Evolutionary conservation across 805 yeast genomes (phyloP).

Genomic region (Sungouiozyma ichnusensis): DNA sequence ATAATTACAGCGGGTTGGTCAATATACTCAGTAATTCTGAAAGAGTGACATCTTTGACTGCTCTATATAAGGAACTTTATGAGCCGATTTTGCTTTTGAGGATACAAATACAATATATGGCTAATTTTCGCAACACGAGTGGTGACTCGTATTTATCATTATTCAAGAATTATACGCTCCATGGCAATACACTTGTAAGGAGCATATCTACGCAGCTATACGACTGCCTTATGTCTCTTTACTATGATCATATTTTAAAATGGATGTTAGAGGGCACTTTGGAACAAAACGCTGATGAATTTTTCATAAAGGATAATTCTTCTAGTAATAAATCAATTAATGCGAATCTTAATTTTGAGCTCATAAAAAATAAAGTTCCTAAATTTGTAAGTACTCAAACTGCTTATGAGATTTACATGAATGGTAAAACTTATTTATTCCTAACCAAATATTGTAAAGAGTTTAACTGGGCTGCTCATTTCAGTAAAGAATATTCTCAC

Average conservation of each 20-base stretch:
- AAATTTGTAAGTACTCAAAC: slow-evolving; percentile 29
- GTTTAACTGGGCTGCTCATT: slow-evolving; percentile 47
- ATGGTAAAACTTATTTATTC: slow-evolving; percentile 65
- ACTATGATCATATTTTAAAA: slow-evolving; percentile 43
- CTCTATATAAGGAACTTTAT: slow-evolving; percentile 30
- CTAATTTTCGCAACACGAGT: slow-evolving; percentile 23
- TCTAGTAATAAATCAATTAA: not conserved
- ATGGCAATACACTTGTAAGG: slow-evolving; percentile 53
- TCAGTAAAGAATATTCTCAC: slow-evolving; percentile 24
- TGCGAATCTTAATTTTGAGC: slow-evolving; percentile 8
- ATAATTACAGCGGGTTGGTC: slow-evolving; percentile 34
- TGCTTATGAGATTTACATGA: slow-evolving; percentile 42
- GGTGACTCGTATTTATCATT: slow-evolving; percentile 48
- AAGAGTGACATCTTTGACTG: slow-evolving; percentile 19
- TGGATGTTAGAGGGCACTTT: slow-evolving; percentile 70
- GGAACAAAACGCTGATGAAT: slow-evolving; percentile 44
- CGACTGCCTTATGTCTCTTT: slow-evolving; percentile 42
- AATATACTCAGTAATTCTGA: slow-evolving; percentile 36
- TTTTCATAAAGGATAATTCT: slow-evolving; percentile 36
- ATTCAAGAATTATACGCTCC: slow-evolving; percentile 39
- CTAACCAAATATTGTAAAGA: slow-evolving; percentile 58
- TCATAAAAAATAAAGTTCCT: slow-evolving; percentile 28
- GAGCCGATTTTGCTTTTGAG: slow-evolving; percentile 50
- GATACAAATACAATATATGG: slow-evolving; percentile 38
- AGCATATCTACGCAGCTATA: slow-evolving; percentile 37